Conservation (phyloP, 2,329 filamentous ascomycete genomes). For the Penicillium sp. region DNA sequence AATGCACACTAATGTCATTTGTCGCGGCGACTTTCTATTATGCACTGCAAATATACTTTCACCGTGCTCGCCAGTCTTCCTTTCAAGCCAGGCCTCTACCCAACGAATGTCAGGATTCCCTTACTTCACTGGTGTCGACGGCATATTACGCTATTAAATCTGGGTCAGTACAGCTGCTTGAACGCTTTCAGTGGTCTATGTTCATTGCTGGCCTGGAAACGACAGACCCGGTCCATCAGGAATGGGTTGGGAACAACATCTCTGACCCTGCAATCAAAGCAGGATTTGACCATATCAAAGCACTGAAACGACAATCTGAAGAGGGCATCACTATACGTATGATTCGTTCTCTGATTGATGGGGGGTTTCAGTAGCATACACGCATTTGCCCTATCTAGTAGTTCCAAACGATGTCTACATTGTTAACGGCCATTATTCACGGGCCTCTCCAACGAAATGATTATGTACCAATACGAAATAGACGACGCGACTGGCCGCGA, state of each 20-base stretch:
- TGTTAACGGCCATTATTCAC: not conserved
- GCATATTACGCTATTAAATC: slow-evolving; percentile 13
- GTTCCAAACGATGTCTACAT: not conserved
- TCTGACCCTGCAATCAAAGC: slow-evolving; percentile 16
- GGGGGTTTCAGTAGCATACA: not conserved
- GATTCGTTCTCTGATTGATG: slow-evolving; percentile 2
- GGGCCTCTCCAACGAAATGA: not conserved
- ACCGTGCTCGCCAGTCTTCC: slow-evolving; percentile 11
- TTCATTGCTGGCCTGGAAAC: slow-evolving; percentile 17
- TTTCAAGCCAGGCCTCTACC: slow-evolving; percentile 10
- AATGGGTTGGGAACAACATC: slow-evolving; percentile 15
- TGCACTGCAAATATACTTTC: slow-evolving; percentile 15
- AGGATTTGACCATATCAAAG: not conserved
- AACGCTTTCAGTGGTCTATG: slow-evolving; percentile 21
- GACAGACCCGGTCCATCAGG: slow-evolving; percentile 16
- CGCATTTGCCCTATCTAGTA: not conserved
- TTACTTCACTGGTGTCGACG: slow-evolving; percentile 5
- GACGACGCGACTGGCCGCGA: not conserved
- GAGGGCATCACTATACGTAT: slow-evolving; percentile 9
- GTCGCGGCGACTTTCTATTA: slow-evolving; percentile 18
- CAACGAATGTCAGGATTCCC: not conserved
- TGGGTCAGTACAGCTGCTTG: slow-evolving; percentile 16
- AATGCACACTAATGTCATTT: slow-evolving; percentile 13
- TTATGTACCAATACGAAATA: not conserved
- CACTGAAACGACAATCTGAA: not conserved